Base-by-base conservation (phyloP, 2,329 filamentous ascomycete genomes). In the Corinectria fuckeliana region DNA sequence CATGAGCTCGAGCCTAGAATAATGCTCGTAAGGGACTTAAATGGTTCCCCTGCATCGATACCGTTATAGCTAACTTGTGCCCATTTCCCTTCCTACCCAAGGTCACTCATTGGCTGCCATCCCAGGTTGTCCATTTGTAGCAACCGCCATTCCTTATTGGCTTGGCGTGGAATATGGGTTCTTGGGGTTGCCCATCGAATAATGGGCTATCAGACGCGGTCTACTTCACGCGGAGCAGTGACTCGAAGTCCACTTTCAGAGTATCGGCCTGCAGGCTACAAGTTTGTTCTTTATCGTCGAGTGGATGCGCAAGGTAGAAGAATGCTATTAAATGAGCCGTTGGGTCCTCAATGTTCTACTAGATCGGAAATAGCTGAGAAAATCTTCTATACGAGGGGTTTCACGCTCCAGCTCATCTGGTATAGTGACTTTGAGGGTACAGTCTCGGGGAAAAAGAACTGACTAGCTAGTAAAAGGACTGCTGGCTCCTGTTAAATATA, bases 251-350 rank as follows among this genome's bases (percentile, higher is more conserved):
- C 0, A 32, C 5, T 25, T 41, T 6, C 57, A 32, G 0, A 20
- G 2, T 0, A 39, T 1, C 2, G 30, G 14, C 13, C 42, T n/a
- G 0, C 14, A 34, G 0, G 56, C 7, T 0, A 55, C 26, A 2
- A 66, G 38, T 60, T 21, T 1, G 42, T 41, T 10, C 13, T 50
- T 45, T 53, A 53, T 7, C 41, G 2, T 26, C 36, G 11, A 3
- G 28, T 4, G 58, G 55, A 13, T 62, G 62, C 0, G 56, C 63
- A 1, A 66, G 49, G 25, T 67, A 66, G 9, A 64, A 66, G 0
- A 66, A 13, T 55, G 61, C 13, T 54, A 25, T 9, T 18, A 42
- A n/a, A n/a, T n/a, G n/a, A n/a, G n/a, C 1, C 10, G 26, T 14
- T 38, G 57, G 8, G 20, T 45, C 1, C 18, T 10, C 0, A 39